These are phyloP conservation scores for Saussurea involucrata DNA, from an alignment of 129 eudicot species.

Conservation along the genomic window DNA sequence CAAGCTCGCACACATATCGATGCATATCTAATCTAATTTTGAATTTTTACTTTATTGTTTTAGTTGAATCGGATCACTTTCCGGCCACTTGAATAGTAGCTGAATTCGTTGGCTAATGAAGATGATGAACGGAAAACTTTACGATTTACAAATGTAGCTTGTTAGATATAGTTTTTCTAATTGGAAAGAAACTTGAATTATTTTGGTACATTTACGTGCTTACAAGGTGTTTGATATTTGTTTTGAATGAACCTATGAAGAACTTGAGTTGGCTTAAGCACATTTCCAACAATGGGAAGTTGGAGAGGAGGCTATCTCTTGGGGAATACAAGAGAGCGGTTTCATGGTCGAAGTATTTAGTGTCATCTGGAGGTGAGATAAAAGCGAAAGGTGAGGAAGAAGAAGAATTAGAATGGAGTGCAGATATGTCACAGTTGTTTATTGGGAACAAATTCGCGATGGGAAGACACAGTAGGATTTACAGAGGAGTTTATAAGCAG, in stretches of 20 bases:
- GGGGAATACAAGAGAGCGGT: constrained; percentile 77
- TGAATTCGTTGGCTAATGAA: background rate
- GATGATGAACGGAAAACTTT: background rate
- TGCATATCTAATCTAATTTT: background rate
- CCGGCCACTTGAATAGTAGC: background rate
- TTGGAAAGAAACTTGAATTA: background rate
- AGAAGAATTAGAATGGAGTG: constrained; percentile 78
- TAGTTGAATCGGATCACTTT: background rate
- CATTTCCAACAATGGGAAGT: constrained; percentile 56
- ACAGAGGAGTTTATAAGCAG: constrained; percentile 82
- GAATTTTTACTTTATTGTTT: background rate
- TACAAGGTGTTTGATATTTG: background rate
- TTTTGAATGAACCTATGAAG: constrained; percentile 50
- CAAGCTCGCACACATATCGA: constrained; percentile 2
- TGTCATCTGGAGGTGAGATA: constrained; percentile 74
- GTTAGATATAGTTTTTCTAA: background rate
- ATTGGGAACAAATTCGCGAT: constrained; percentile 85
- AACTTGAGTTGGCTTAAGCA: constrained; percentile 57
- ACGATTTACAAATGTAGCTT: constrained; percentile 18
- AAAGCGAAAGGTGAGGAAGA: constrained; percentile 53
- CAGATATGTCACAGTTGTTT: constrained; percentile 89
- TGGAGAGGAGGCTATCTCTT: constrained; percentile 65
- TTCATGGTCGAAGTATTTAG: constrained; percentile 87
- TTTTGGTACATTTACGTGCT: background rate
- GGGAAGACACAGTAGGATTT: constrained; percentile 88